These are phyloP conservation scores for Komagataella pseudopastoris DNA, from an alignment of 805 yeast genomes.

Conservation along the genomic window DNA sequence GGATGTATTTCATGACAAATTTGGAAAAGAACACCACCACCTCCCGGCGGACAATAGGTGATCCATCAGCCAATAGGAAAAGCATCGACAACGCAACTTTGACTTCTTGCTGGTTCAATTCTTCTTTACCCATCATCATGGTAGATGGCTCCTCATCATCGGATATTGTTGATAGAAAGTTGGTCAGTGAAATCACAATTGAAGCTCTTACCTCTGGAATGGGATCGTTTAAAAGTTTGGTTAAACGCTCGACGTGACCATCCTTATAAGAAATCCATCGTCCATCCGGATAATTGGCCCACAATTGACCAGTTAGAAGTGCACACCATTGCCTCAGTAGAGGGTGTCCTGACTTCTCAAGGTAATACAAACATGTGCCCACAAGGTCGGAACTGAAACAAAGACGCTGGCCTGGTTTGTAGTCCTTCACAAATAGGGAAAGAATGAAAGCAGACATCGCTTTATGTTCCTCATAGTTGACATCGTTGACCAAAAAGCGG, in stretches of 20 bases:
- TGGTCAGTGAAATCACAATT: conserved; percentile 56
- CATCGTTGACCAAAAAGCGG: conserved; percentile 14
- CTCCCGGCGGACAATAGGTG: conserved; percentile 80
- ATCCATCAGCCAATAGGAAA: conserved; percentile 69
- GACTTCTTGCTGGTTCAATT: conserved; percentile 53
- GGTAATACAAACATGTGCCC: conserved; percentile 49
- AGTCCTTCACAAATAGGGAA: conserved; percentile 73
- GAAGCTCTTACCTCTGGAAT: conserved; percentile 93
- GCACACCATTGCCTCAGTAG: conserved; percentile 88
- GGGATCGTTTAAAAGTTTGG: conserved; percentile 63
- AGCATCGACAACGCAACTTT: conserved; percentile 57
- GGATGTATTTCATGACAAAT: conserved; percentile 53
- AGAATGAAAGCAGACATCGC: conserved; percentile 93
- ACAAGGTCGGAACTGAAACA: conserved; percentile 67
- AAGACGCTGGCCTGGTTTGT: conserved; percentile 64
- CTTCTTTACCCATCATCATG: conserved; percentile 16
- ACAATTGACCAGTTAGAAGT: conserved; percentile 61
- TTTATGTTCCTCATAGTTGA: conserved; percentile 68
- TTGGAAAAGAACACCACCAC: conserved; percentile 65
- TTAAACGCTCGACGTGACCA: conserved; percentile 42
- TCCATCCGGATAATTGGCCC: conserved; percentile 63
- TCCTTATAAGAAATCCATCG: conserved; percentile 57
- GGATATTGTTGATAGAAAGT: conserved; percentile 39
- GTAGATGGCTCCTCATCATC: conserved; percentile 18
- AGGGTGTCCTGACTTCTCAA: conserved; percentile 69